Evolutionary conservation across 164 flowering plant species (phyloP), one percentile per base, ranked within the genome.

Genomic region (Macadamia integrifolia): DNA sequence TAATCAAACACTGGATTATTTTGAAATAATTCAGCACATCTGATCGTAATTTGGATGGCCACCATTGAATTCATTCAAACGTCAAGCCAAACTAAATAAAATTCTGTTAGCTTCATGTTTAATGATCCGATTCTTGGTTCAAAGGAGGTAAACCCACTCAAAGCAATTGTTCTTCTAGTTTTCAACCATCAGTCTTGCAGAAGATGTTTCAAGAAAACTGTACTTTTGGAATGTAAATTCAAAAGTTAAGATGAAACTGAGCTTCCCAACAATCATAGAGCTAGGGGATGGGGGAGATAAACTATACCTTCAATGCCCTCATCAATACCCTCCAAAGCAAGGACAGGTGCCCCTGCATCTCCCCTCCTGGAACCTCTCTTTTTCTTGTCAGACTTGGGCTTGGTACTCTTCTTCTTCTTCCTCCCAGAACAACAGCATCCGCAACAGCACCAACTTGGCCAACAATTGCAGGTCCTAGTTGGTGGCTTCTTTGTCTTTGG

Each of bases 381-480:
- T 64, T 82, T 85, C 83, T 86, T 85, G 44, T 81, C 81, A 29
- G 73, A 35, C 71, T 81, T 84, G 49, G 69, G 58, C 72, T 80
- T 82, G 52, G 75, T 76, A 8, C 66, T 60, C 66, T 80, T 85
- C 79, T 76, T 85, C 23, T 23, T 23, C 75, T 62, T 85, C 78
- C 74, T 80, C 60, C 83, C 73, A 29, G 81, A 61, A 61, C 81
- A 72, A 69, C 75, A 80, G 75, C 81, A 23, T 23, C 23, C 23
- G 23, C 23, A 23, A 23, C 23, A 84, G 69, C 83, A 82, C 87
- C 89, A 85, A 69, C 82, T 82, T 29, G 84, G 88, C 87, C 31
- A 84, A 68, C 86, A 88, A 69, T 87, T 85, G 77, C 87, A 85
- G 18, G 88, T 85, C 69, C 81, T 83, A 15, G 74, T 74, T 9